Evolutionary conservation across 179 eudicot species (phyloP), one percentile per base, ranked within the genome.

Genomic region (Gypsophila paniculata): DNA sequence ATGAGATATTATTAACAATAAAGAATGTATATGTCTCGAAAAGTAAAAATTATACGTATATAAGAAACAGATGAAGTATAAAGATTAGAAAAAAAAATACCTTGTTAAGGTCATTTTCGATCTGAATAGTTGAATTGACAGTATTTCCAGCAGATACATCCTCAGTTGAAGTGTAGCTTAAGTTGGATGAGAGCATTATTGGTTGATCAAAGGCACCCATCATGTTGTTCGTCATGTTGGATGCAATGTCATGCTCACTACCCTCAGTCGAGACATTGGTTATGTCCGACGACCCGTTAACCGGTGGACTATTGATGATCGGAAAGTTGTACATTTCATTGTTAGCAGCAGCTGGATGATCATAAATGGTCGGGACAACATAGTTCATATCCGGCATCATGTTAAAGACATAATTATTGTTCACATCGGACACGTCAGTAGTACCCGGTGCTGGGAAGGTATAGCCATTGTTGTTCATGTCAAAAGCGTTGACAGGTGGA

Each of bases 11-110:
- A n/a, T n/a, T n/a, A n/a, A n/a, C n/a, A n/a, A n/a, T n/a, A n/a
- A n/a, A n/a, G n/a, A n/a, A n/a, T n/a, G n/a, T n/a, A n/a, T n/a
- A n/a, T n/a, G n/a, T n/a, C n/a, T n/a, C n/a, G n/a, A n/a, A n/a
- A n/a, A n/a, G n/a, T n/a, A n/a, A n/a, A n/a, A n/a, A n/a, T n/a
- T n/a, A n/a, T n/a, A n/a, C n/a, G n/a, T n/a, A n/a, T n/a, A n/a
- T n/a, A n/a, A n/a, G n/a, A n/a, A n/a, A n/a, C n/a, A n/a, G n/a
- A n/a, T n/a, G n/a, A n/a, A n/a, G n/a, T n/a, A n/a, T n/a, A n/a
- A n/a, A n/a, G n/a, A n/a, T n/a, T n/a, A 36, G 7, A 36, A 36
- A 36, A 23, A 22, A 60, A 71, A 23, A 42, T 65, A 74, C 76
- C 58, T 65, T 60, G 15, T 62, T 21, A 62, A 46, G 25, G 3